Percentiles rank a stretch among this genome's conserved stretches.
Conservation (phyloP, 2,329 filamentous ascomycete genomes). For the Aspergillus sp. region DNA sequence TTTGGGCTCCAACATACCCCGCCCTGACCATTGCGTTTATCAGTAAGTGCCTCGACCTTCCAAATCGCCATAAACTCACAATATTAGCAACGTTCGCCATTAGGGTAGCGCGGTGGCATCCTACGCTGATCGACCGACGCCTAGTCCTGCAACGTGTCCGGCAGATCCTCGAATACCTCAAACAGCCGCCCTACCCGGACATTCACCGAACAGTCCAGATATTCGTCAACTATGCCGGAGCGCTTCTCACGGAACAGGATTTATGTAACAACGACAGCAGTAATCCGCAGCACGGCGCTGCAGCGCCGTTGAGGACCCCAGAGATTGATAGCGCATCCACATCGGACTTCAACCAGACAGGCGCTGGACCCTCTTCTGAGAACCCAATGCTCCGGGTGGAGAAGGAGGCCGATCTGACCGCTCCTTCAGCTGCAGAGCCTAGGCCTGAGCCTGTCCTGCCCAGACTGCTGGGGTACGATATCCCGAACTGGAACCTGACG, state of each 20-base stretch:
- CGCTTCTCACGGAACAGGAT: slow-evolving; percentile 29
- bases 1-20: slow-evolving; percentile 37
- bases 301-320: background rate
- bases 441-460: slow-evolving; percentile 18
- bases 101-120: slow-evolving; percentile 35
- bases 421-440: slow-evolving; percentile 19
- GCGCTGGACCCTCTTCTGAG: background rate
- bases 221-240: slow-evolving; percentile 37
- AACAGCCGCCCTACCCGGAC: slow-evolving; percentile 37
- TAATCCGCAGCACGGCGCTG: background rate
- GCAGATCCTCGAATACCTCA: slow-evolving; percentile 34
- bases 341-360: slow-evolving; percentile 1
- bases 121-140: slow-evolving; percentile 31
- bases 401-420: slow-evolving; percentile 20
- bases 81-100: slow-evolving; percentile 31
- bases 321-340: background rate
- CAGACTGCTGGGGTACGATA: slow-evolving; percentile 31
- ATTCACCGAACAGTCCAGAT: slow-evolving; percentile 40
- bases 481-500: slow-evolving; percentile 37
- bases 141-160: slow-evolving; percentile 32
- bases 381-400: slow-evolving; percentile 8
- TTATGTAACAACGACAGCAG: background rate
- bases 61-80: background rate
- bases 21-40: slow-evolving; percentile 37
- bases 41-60: slow-evolving; percentile 27